phyloP scores from a whole-genome alignment of 176 grass and related monocot genomes.

The Bonia amplexicaulis region DNA sequence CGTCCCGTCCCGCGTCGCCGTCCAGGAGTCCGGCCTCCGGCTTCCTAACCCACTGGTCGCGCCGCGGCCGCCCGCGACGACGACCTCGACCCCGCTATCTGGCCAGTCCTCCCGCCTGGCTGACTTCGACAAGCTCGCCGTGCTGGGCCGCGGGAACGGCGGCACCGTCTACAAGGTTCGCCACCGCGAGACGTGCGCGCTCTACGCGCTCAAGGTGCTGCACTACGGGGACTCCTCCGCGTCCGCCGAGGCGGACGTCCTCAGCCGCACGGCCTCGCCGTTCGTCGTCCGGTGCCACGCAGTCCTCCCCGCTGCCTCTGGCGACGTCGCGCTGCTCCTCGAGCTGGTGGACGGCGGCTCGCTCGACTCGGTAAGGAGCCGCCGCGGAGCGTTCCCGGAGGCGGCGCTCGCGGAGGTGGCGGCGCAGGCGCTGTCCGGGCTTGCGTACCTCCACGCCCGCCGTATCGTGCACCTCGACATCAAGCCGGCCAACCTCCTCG shows the following conservation, averaged over 20 bases:
- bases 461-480: constrained; percentile 44
- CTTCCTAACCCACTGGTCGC: background rate
- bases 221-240: constrained; percentile 14
- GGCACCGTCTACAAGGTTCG: constrained; percentile 61
- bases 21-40: background rate
- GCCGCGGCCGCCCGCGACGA: background rate
- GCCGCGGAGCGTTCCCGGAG: constrained; percentile 36
- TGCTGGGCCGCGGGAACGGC: constrained; percentile 46
- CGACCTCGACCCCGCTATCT: background rate
- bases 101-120: constrained; percentile 34
- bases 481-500: constrained; percentile 47
- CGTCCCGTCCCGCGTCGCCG: constrained; percentile 13
- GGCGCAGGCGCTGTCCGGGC: constrained; percentile 33
- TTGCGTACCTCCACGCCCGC: constrained; percentile 46
- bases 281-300: constrained; percentile 52
- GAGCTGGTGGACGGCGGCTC: constrained; percentile 48
- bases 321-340: constrained; percentile 40
- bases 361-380: constrained; percentile 9
- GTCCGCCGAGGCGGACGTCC: constrained; percentile 27
- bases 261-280: constrained; percentile 25
- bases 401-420: constrained; percentile 44
- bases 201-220: constrained; percentile 50
- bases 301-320: background rate
- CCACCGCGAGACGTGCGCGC: constrained; percentile 36
- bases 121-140: constrained; percentile 47